A percentile compares a stretch with the other conserved stretches of the same genome.
These are phyloP conservation scores for Stachybotrys chlorohalonatus DNA, from an alignment of 2,329 filamentous ascomycete species.

Conservation along the genomic window DNA sequence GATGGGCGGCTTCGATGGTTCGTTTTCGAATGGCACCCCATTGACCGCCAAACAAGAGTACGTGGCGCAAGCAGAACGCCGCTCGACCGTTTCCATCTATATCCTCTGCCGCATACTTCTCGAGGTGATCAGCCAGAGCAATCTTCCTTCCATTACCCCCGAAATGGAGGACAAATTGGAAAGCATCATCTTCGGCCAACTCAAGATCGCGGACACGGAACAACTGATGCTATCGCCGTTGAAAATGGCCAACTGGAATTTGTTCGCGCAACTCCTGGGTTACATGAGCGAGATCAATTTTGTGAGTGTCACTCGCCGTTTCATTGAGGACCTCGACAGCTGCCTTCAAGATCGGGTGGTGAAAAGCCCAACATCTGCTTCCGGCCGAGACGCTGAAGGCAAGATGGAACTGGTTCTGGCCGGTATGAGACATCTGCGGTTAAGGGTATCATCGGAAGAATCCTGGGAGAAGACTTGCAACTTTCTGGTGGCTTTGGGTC, in stretches of 20 bases:
- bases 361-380: slow-evolving; percentile 51
- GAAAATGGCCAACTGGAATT: slow-evolving; percentile 88
- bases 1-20: slow-evolving; percentile 15
- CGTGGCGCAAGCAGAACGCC: slow-evolving; percentile 72
- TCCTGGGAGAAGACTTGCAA: slow-evolving; percentile 83
- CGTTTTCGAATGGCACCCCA: slow-evolving; percentile 25
- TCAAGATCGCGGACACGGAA: slow-evolving; percentile 81
- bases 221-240: slow-evolving; percentile 69
- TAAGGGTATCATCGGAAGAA: slow-evolving; percentile 64
- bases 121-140: slow-evolving; percentile 89
- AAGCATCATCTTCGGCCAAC: slow-evolving; percentile 91
- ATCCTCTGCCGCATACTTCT: slow-evolving; percentile 89
- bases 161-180: slow-evolving; percentile 94
- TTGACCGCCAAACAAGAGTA: slow-evolving; percentile 55
- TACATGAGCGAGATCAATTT: slow-evolving; percentile 95
- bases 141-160: slow-evolving; percentile 67
- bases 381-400: slow-evolving; percentile 61
- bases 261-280: slow-evolving; percentile 88
- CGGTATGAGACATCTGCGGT: slow-evolving; percentile 81
- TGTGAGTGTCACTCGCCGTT: slow-evolving; percentile 70
- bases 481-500: slow-evolving; percentile 73
- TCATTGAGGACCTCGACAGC: slow-evolving; percentile 69
- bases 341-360: slow-evolving; percentile 67
- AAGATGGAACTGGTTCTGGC: slow-evolving; percentile 81
- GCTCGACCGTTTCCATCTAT: slow-evolving; percentile 91